phyloP scores from a whole-genome alignment of 768 basidiomycete species.

The Psilocybe subaeruginosa region DNA sequence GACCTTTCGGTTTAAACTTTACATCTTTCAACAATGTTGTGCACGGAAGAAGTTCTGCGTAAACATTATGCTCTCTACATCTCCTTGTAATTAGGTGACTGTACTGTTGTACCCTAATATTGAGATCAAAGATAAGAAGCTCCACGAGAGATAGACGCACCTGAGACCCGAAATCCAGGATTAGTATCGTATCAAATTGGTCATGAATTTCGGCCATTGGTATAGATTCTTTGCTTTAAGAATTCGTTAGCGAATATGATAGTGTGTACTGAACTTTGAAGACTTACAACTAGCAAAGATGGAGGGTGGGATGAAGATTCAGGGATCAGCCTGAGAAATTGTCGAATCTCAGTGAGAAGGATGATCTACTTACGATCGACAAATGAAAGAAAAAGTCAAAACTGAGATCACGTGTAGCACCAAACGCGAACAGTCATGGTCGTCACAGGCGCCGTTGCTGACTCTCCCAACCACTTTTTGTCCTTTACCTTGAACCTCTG shows the following conservation, averaged over 20 bases:
- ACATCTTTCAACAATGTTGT: slow-evolving; percentile 89
- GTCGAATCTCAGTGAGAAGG: too few species aligned
- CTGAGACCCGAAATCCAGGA: slow-evolving; percentile 97
- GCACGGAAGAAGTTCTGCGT: slow-evolving; percentile 97
- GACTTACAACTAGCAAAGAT: not conserved
- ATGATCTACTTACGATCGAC: not conserved
- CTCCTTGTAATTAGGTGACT: slow-evolving; percentile 96
- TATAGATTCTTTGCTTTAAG: not conserved
- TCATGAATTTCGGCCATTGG: slow-evolving; percentile 89
- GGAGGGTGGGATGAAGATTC: not conserved
- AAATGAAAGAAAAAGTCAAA: not conserved
- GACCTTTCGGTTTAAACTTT: slow-evolving; percentile 94
- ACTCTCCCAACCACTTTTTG: too few species aligned
- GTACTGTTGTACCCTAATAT: slow-evolving; percentile 55
- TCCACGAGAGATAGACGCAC: slow-evolving; percentile 40
- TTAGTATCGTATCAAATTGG: slow-evolving; percentile 94
- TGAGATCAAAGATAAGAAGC: not conserved
- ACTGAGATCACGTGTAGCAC: slow-evolving; percentile 1
- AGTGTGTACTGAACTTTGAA: not conserved
- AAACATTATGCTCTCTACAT: slow-evolving; percentile 97
- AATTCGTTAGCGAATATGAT: not conserved
- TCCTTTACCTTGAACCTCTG: too few species aligned
- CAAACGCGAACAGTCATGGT: not conserved
- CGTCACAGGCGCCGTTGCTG: not conserved
- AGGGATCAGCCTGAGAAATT: not conserved